Conservation (phyloP, 2,329 filamentous ascomycete genomes). For the Fusarium guadeloupense region DNA sequence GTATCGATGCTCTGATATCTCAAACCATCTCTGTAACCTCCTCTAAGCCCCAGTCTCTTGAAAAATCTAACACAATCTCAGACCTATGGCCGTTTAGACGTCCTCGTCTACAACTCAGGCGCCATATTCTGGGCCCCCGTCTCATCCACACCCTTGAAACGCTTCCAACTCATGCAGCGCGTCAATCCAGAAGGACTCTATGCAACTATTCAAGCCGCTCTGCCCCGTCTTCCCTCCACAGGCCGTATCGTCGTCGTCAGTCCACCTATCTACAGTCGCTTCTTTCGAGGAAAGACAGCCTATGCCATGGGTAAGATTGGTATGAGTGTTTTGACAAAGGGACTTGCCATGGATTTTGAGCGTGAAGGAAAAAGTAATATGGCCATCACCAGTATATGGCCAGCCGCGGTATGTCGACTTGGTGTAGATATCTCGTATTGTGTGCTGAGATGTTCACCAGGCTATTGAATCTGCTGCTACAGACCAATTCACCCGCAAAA, state of each 20-base stretch:
- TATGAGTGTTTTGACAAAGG: slow-evolving; percentile 85
- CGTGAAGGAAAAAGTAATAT: slow-evolving; percentile 72
- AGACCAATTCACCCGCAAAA: slow-evolving; percentile 56
- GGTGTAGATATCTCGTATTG: no score
- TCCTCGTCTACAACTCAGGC: slow-evolving; percentile 83
- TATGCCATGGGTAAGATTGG: slow-evolving; percentile 83
- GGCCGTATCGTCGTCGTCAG: slow-evolving; percentile 80
- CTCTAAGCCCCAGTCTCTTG: background rate
- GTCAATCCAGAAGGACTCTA: slow-evolving; percentile 83
- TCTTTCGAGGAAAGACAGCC: slow-evolving; percentile 85
- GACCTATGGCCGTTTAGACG: slow-evolving; percentile 72
- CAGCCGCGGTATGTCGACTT: slow-evolving; percentile 67
- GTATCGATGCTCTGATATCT: slow-evolving; percentile 68
- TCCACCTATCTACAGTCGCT: slow-evolving; percentile 85
- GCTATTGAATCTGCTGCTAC: slow-evolving; percentile 82
- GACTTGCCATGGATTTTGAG: slow-evolving; percentile 82
- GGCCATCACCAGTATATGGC: slow-evolving; percentile 86
- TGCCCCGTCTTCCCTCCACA: slow-evolving; percentile 70
- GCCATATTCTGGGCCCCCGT: slow-evolving; percentile 87
- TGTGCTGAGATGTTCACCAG: slow-evolving; percentile 23
- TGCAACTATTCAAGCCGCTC: slow-evolving; percentile 70
- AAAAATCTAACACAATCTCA: slow-evolving; percentile 36
- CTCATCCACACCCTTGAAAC: slow-evolving; percentile 74
- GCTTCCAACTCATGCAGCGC: slow-evolving; percentile 81
- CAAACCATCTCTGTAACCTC: slow-evolving; percentile 57